Evolutionary conservation across 1,284 basidiomycete species (phyloP).

Genomic region (Microbotryum violaceum): DNA sequence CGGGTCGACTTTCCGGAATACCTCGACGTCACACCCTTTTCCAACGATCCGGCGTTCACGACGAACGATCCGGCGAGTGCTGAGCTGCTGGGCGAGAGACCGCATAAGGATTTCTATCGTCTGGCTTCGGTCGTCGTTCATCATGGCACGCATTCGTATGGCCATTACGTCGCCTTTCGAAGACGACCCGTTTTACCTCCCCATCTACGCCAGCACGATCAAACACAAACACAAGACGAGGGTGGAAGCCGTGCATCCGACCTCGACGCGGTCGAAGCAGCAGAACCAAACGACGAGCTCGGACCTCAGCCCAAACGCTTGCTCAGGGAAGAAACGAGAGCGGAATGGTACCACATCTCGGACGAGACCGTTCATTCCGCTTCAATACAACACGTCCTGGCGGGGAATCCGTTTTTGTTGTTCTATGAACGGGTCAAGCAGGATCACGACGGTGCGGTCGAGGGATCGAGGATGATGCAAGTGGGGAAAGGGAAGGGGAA

Average conservation of each 20-base stretch:
- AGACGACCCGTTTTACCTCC: constrained; percentile 43
- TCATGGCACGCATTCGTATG: constrained; percentile 78
- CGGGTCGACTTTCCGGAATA: constrained; percentile 72
- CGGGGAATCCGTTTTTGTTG: constrained; percentile 73
- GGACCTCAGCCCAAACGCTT: no score
- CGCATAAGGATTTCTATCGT: constrained; percentile 54
- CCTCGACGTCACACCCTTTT: constrained; percentile 75
- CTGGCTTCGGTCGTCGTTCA: constrained; percentile 77
- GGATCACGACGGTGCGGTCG: background rate
- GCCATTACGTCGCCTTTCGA: constrained; percentile 85
- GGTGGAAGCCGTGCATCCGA: background rate
- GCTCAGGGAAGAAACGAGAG: background rate
- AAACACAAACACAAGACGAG: background rate
- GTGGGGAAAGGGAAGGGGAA: no score
- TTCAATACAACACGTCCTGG: constrained; percentile 62
- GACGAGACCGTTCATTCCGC: constrained; percentile 75
- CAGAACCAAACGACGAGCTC: background rate
- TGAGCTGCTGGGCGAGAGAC: background rate
- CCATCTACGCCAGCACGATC: background rate
- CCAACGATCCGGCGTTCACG: constrained; percentile 59
- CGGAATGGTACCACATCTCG: constrained; percentile 70
- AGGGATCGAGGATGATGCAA: no score
- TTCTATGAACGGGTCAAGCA: constrained; percentile 65
- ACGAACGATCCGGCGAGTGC: background rate
- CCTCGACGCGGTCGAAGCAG: no score